phyloP scores from a whole-genome alignment of 2,329 filamentous ascomycete species.

The Colletotrichum plurivorum region DNA sequence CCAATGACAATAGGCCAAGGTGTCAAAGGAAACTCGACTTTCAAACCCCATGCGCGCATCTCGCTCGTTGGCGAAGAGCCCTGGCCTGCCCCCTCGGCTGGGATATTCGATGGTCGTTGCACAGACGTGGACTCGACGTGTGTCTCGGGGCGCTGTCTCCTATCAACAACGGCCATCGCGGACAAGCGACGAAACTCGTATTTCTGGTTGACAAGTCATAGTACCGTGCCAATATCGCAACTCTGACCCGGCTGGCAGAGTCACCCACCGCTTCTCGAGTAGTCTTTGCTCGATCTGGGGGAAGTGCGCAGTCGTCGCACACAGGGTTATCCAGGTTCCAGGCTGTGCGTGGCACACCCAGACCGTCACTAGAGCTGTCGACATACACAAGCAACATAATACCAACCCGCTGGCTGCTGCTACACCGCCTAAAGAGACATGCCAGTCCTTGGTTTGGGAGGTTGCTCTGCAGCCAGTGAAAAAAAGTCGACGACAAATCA shows the following conservation, averaged over 20 bases:
- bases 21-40: conserved; percentile 22
- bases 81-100: conserved; percentile 27
- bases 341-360: conserved; percentile 34
- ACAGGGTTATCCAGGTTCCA: conserved; percentile 38
- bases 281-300: conserved; percentile 26
- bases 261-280: conserved; percentile 9
- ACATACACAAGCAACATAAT: conserved; percentile 12
- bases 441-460: conserved; percentile 33
- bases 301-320: conserved; percentile 16
- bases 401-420: conserved; percentile 21
- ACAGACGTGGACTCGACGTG: conserved; percentile 26
- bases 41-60: conserved; percentile 31
- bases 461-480: conserved; percentile 9
- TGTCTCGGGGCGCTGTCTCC: neutral
- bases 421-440: conserved; percentile 35
- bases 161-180: neutral
- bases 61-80: conserved; percentile 21
- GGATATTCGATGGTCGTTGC: conserved; percentile 34
- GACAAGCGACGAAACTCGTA: neutral
- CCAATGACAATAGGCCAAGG: conserved; percentile 9
- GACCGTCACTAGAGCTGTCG: conserved; percentile 23
- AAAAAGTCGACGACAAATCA: conserved; percentile 16
- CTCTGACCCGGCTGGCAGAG: neutral
- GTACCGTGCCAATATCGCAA: neutral
- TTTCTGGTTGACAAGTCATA: neutral